Evolutionary conservation across 1,284 basidiomycete species (phyloP).

Genomic region (Ustilago crameri): DNA sequence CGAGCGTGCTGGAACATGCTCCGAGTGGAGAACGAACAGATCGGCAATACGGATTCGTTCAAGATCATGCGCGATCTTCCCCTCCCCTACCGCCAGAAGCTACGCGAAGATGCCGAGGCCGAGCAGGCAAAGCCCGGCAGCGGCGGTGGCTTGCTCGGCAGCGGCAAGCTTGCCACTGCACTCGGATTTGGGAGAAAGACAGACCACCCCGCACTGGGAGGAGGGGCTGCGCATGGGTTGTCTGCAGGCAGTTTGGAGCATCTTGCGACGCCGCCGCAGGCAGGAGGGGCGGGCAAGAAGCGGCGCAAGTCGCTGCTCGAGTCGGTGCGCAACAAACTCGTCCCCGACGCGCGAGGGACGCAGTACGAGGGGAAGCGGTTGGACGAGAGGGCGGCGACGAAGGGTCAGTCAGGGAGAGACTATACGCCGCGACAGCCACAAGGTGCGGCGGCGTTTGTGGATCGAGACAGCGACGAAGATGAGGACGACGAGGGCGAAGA

Average conservation of each 20-base stretch:
- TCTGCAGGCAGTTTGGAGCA: no score
- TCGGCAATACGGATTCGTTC: slow-evolving; percentile 69
- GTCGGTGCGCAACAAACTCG: slow-evolving; percentile 25
- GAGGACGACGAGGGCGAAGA: slow-evolving; percentile 2
- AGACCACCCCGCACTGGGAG: no score
- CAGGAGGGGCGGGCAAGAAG: background rate
- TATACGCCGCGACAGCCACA: slow-evolving; percentile 26
- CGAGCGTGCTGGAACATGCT: slow-evolving; percentile 91
- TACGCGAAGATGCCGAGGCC: slow-evolving; percentile 6
- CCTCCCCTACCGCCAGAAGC: slow-evolving; percentile 48
- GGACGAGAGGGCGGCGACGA: slow-evolving; percentile 38
- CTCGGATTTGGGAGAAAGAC: slow-evolving; percentile 4
- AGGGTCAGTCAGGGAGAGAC: slow-evolving; percentile 32
- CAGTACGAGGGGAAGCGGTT: slow-evolving; percentile 13
- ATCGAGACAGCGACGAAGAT: slow-evolving; percentile 24
- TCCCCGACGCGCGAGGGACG: slow-evolving; percentile 18
- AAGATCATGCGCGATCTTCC: slow-evolving; percentile 60
- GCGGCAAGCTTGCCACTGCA: slow-evolving; percentile 20
- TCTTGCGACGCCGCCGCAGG: no score
- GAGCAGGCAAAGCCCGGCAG: slow-evolving; percentile 1
- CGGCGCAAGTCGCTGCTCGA: slow-evolving; percentile 21
- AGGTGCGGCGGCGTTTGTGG: slow-evolving; percentile 9
- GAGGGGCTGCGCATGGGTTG: no score
- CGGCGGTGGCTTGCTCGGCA: slow-evolving; percentile 25
- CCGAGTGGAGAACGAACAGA: slow-evolving; percentile 84